A percentile compares a stretch with the other conserved stretches of the same genome.
These are phyloP conservation scores for Posidonia oceanica DNA, from an alignment of 116 monocot genomes.

Conservation along the genomic window DNA sequence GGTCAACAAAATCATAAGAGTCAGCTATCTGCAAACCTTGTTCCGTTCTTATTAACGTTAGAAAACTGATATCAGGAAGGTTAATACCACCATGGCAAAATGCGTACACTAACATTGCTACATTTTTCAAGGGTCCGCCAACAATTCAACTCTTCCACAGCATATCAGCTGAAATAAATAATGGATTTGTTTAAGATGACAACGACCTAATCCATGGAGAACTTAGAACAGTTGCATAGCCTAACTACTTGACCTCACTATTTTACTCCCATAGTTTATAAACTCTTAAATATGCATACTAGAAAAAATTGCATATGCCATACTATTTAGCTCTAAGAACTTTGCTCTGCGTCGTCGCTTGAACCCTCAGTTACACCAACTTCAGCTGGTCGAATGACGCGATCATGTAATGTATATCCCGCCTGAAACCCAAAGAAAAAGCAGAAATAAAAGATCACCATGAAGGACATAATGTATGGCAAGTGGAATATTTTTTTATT, in stretches of 20 bases:
- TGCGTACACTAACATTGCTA: too few relatives aligned
- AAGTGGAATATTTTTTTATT: too few relatives aligned
- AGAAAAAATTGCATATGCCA: constrained; percentile 1
- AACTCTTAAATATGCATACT: background rate
- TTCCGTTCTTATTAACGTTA: too few relatives aligned
- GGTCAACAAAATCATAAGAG: too few relatives aligned
- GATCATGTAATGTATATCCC: constrained; percentile 82
- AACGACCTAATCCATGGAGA: background rate
- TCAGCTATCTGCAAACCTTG: too few relatives aligned
- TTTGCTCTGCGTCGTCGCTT: constrained; percentile 7
- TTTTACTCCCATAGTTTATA: background rate
- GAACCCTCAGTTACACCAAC: constrained; percentile 59
- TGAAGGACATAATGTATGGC: background rate
- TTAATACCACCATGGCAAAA: too few relatives aligned
- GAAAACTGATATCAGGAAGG: too few relatives aligned
- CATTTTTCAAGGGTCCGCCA: background rate
- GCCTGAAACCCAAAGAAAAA: constrained; percentile 22
- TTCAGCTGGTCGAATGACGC: constrained; percentile 85
- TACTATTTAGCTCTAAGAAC: background rate
- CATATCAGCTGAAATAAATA: background rate
- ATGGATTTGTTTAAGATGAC: background rate
- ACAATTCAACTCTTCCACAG: background rate
- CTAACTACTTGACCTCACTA: background rate
- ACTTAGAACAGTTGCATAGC: background rate
- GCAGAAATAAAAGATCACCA: background rate